These are phyloP conservation scores for Blastobotrys malaysiensis DNA, from an alignment of 1,139 yeast genomes.

Conservation along the genomic window DNA sequence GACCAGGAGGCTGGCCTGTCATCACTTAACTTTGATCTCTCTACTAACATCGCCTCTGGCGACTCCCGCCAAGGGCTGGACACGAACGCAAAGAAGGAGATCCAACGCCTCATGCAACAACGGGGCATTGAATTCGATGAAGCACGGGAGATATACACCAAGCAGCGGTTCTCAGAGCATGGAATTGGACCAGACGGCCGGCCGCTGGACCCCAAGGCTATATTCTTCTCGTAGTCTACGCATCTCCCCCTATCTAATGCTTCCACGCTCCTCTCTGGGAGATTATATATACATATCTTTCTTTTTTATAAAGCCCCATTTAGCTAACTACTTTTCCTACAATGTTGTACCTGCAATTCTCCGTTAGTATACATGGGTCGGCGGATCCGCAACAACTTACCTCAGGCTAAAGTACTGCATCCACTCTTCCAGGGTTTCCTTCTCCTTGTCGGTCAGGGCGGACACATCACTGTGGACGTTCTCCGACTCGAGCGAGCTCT, in stretches of 20 bases:
- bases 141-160: conserved; percentile 56
- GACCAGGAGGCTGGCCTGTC: conserved; percentile 65
- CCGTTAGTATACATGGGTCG: background rate
- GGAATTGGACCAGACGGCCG: conserved; percentile 43
- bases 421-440: conserved; percentile 77
- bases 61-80: conserved; percentile 63
- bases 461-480: conserved; percentile 64
- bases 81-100: conserved; percentile 46
- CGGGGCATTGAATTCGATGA: conserved; percentile 55
- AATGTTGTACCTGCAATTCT: background rate
- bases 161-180: conserved; percentile 43
- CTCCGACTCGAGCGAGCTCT: conserved; percentile 45
- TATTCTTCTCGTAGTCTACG: conserved; percentile 35
- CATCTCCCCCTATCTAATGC: background rate
- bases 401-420: conserved; percentile 70
- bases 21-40: conserved; percentile 55
- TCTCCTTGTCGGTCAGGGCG: conserved; percentile 58
- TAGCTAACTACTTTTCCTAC: background rate
- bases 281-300: too few species aligned
- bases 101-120: conserved; percentile 51
- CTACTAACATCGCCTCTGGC: conserved; percentile 40
- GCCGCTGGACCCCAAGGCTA: conserved; percentile 44
- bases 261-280: too few species aligned
- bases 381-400: conserved; percentile 45
- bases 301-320: too few species aligned